Conservation (phyloP, 192 early-diverging fungal genomes). For the Coemansia biformis region DNA sequence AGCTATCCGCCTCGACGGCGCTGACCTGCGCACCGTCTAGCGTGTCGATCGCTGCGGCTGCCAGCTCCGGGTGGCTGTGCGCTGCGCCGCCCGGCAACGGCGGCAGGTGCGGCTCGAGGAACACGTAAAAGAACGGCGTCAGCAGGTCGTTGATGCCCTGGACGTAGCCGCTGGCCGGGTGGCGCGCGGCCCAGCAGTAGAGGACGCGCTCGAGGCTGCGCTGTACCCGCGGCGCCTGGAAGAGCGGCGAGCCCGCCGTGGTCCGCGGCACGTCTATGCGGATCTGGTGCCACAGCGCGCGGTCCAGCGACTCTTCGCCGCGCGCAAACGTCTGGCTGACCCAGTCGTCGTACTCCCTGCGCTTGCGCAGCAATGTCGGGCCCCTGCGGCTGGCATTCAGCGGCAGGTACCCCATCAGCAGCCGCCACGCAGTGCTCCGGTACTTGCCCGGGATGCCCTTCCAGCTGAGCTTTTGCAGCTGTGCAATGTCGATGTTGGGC, state of each 20-base stretch:
- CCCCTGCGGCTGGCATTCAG: constrained; percentile 79
- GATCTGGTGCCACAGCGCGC: constrained; percentile 90
- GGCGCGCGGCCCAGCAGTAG: constrained; percentile 95
- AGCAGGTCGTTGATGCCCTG: constrained; percentile 99
- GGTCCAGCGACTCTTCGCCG: constrained; percentile 75
- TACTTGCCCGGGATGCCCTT: constrained; percentile 83
- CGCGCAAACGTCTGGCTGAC: constrained; percentile 73
- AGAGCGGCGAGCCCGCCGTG: constrained; percentile 76
- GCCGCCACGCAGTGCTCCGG: constrained; percentile 86
- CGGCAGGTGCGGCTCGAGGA: constrained; percentile 52
- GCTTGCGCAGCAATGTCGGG: constrained; percentile 77
- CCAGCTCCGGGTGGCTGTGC: constrained; percentile 20
- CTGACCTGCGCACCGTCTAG: constrained; percentile 54
- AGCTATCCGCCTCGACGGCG: constrained; percentile 89
- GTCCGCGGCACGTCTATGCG: constrained; percentile 94
- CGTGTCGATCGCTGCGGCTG: background rate
- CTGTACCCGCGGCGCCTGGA: constrained; percentile 76
- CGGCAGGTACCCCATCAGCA: constrained; percentile 91
- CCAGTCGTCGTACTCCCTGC: constrained; percentile 90
- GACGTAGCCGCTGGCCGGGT: constrained; percentile 98
- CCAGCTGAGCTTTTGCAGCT: constrained; percentile 84
- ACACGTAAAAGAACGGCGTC: constrained; percentile 94
- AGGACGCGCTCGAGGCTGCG: constrained; percentile 86
- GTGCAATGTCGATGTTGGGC: constrained; percentile 67
- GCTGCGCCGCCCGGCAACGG: constrained; percentile 43